These are phyloP conservation scores for Malassezia sympodialis DNA, from an alignment of 1,284 basidiomycete genomes.

Conservation along the genomic window DNA sequence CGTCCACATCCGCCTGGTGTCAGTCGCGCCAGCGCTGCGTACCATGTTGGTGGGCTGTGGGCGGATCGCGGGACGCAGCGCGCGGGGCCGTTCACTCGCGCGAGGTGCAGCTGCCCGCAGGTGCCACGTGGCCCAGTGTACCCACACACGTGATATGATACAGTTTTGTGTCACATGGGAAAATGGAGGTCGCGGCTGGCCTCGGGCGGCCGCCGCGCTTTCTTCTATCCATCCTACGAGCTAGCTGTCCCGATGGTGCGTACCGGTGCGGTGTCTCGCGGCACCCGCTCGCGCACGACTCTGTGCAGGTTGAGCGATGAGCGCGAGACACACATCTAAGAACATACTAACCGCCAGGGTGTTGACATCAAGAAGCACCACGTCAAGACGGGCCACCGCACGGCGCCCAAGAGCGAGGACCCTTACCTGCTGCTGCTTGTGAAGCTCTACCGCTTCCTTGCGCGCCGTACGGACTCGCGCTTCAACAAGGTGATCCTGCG, in stretches of 20 bases:
- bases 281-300: too few species aligned
- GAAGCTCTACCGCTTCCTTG: constrained; percentile 99
- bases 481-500: constrained; percentile 99
- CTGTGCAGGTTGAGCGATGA: too few species aligned
- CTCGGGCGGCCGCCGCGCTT: not conserved
- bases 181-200: not conserved
- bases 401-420: constrained; percentile 96
- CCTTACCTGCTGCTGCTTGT: constrained; percentile 96
- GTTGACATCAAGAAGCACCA: constrained; percentile 95
- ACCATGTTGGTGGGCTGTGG: constrained; percentile 5
- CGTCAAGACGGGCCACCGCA: constrained; percentile 94
- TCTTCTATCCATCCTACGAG: constrained; percentile 18
- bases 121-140: not conserved
- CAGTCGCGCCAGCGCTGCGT: constrained; percentile 1
- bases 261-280: not conserved
- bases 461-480: constrained; percentile 83
- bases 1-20: constrained; percentile 10
- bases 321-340: not conserved
- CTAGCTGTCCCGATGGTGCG: constrained; percentile 15
- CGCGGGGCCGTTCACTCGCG: not conserved
- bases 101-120: not conserved
- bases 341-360: constrained; percentile 57
- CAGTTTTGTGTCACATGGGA: constrained; percentile 12
- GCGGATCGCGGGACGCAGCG: not conserved
- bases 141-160: constrained; percentile 11